Evolutionary conservation across 768 basidiomycete species (phyloP), one percentile per base, ranked within the genome.

Genomic region (Boletus reticuloceps): DNA sequence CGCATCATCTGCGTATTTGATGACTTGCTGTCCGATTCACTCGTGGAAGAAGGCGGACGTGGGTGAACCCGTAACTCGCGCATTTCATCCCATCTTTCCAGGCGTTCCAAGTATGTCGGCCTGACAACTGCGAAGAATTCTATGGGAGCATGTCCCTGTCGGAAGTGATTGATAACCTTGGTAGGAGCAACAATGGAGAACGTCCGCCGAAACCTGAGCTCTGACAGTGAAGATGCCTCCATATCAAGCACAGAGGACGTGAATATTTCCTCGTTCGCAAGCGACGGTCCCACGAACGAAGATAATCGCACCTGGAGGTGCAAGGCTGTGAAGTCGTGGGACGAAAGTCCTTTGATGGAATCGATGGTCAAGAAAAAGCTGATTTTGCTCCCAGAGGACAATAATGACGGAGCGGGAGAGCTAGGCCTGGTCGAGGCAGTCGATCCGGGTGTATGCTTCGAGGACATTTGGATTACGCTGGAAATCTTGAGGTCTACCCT

Each of bases 61-160:
- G 72, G 74, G 64, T 67, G 74, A 55, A 75, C 72, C 59, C 83
- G 82, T 46, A 88, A 83, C 59, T 98, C 94, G 34, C 94, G 84
- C 77, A 91, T 80, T 66, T 94, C 90, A 66, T 98, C 96, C 94
- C 94, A 97, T 53, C 89, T 82, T 65, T 94, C 93, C 72, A 98
- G 75, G 7, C 93, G 83, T 58, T 92, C 89, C 61, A 98, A 70
- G 70, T 96, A 98, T 16, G 86, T 88, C 14, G 91, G 82, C 47
- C 83, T 85, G 56, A 88, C 77, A 8, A 85, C 79, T 14, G 91
- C 96, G 61, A 95, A 98, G 70, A 98, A 89, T 64, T 97, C 92
- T 64, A 99, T 81, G 2, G 88, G 87, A 3, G 88, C 91, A 67
- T 93, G 92, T 20, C 86, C 86, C 56, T 84, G 79, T 32, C 82